Evolutionary conservation across 1,139 yeast species (phyloP).

Genomic region (Blastobotrys ciferrii): DNA sequence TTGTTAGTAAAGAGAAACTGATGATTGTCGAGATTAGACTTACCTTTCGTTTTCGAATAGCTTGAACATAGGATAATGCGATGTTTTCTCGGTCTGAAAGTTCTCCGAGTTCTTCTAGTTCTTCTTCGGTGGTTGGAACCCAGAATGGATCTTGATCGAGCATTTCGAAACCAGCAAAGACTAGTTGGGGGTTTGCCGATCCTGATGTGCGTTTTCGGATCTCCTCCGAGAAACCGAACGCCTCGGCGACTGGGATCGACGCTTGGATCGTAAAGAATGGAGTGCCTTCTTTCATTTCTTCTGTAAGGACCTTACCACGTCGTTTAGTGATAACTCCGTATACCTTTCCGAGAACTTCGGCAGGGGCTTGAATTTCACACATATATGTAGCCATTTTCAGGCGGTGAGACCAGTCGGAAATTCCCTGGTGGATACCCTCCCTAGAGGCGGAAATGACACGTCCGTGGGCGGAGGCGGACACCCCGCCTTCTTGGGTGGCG

Average conservation of each 20-base stretch:
- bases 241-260: conserved; percentile 87
- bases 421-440: conserved; percentile 66
- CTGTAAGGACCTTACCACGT: conserved; percentile 80
- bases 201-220: conserved; percentile 92
- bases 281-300: conserved; percentile 97
- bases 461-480: conserved; percentile 42
- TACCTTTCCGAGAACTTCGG: conserved; percentile 93
- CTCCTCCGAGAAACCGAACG: conserved; percentile 95
- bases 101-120: conserved; percentile 89
- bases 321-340: conserved; percentile 91
- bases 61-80: conserved; percentile 82
- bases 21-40: conserved; percentile 72
- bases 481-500: conserved; percentile 23
- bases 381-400: conserved; percentile 88
- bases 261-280: conserved; percentile 91
- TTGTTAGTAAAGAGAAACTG: conserved; percentile 43
- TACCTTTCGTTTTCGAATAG: conserved; percentile 78
- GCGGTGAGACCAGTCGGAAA: conserved; percentile 82
- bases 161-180: conserved; percentile 83
- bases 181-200: conserved; percentile 94
- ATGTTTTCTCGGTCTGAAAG: conserved; percentile 88
- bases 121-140: conserved; percentile 99
- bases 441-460: conserved; percentile 71
- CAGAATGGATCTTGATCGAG: conserved; percentile 95
- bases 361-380: conserved; percentile 92